phyloP scores from a whole-genome alignment of 352 stramenopile species.

The Lagenidium sp. region DNA sequence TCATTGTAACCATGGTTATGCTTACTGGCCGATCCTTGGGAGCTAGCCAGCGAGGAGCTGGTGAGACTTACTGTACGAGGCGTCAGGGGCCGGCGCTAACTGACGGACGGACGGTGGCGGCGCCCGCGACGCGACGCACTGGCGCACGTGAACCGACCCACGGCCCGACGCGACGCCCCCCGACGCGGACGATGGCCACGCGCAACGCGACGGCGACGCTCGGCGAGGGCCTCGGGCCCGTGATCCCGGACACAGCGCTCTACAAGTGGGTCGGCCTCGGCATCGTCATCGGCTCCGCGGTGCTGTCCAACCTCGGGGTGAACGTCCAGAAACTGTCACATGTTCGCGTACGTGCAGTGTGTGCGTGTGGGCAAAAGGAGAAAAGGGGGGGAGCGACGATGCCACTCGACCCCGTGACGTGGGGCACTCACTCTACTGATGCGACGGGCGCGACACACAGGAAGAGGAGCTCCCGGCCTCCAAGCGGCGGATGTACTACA shows the following conservation, averaged over 20 bases:
- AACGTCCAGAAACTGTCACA: slow-evolving; percentile 86
- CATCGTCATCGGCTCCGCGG: slow-evolving; percentile 72
- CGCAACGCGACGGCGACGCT: slow-evolving; percentile 8
- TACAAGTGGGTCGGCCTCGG: slow-evolving; percentile 79
- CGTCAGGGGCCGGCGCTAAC: no score
- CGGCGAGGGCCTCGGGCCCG: neutral
- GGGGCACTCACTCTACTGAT: no score
- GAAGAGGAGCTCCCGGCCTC: slow-evolving; percentile 63
- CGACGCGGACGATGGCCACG: neutral
- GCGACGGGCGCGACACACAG: slow-evolving; percentile 11
- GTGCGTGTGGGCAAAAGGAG: slow-evolving; percentile 2
- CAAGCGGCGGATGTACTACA: slow-evolving; percentile 70
- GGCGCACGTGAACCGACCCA: no score
- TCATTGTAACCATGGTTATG: no score
- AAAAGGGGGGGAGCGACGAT: no score
- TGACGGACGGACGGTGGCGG: no score
- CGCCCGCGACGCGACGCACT: slow-evolving; percentile 3
- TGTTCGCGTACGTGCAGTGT: slow-evolving; percentile 40
- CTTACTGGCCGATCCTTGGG: no score
- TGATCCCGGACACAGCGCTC: slow-evolving; percentile 29
- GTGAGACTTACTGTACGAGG: no score
- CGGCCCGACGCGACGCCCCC: no score
- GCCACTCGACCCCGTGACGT: no score
- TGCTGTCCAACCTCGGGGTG: slow-evolving; percentile 78
- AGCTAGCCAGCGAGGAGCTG: no score